Evolutionary conservation across 2,329 filamentous ascomycete genomes (phyloP).

Genomic region (Botrytis byssoidea): DNA sequence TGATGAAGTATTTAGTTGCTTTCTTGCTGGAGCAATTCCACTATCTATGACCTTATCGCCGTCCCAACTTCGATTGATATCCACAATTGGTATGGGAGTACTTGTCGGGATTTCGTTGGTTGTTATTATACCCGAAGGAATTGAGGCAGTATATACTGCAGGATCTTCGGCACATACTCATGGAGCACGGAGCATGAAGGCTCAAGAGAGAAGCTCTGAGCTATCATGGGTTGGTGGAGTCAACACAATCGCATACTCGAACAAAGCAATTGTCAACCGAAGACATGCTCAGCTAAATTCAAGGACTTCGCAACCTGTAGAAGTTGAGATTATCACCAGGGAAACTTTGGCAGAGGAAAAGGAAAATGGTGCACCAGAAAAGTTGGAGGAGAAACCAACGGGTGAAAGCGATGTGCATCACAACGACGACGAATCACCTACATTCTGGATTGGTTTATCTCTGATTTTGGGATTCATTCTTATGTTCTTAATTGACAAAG

Average conservation of each 20-base stretch:
- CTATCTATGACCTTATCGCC: conserved; percentile 84
- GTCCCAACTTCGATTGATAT: conserved; percentile 83
- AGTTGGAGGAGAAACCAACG: conserved; percentile 14
- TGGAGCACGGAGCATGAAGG: conserved; percentile 25
- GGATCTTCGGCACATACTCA: conserved; percentile 39
- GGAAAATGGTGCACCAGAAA: conserved; percentile 14
- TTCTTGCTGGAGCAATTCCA: conserved; percentile 86
- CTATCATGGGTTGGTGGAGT: conserved; percentile 29
- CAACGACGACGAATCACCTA: conserved; percentile 51
- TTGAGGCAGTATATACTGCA: conserved; percentile 78
- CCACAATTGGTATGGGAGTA: conserved; percentile 89
- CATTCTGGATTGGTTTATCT: conserved; percentile 80
- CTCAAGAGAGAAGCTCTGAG: conserved; percentile 23
- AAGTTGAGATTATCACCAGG: conserved; percentile 3
- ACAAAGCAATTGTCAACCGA: conserved; percentile 13
- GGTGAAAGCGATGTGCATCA: conserved; percentile 33
- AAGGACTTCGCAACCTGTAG: not conserved
- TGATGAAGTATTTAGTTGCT: conserved; percentile 62
- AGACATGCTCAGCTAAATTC: not conserved
- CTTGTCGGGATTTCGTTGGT: conserved; percentile 93
- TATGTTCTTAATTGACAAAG: conserved; percentile 93
- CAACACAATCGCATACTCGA: conserved; percentile 25
- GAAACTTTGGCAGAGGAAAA: conserved; percentile 8
- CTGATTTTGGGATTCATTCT: conserved; percentile 86
- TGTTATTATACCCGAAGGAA: conserved; percentile 95